Evolutionary conservation across 1,284 basidiomycete genomes (phyloP), one percentile per base, ranked within the genome.

Genomic region (Pseudozyma tsukubaensis): DNA sequence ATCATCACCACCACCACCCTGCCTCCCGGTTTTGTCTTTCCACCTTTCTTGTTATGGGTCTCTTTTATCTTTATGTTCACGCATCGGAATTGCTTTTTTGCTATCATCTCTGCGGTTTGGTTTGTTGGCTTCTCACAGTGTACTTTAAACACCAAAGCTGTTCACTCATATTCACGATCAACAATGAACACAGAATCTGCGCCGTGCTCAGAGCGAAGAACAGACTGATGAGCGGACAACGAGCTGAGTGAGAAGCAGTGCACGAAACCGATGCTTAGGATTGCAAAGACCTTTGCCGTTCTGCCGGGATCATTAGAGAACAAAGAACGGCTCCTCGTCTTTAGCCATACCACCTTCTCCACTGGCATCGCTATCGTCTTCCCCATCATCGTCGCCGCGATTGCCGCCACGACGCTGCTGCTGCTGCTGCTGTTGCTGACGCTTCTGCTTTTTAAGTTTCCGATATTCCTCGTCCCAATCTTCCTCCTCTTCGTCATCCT

Each of bases 401-500:
- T 55, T 43, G 8, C 21, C n/a, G 19, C 34, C 34, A 36, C 50
- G 24, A 16, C 50, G 50, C 34, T 43, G 39, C 39, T 52, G 36
- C 37, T 40, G 21, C 47, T 49, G n/a, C n/a, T 19, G 13, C 18
- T 63, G 34, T 42, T 70, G 51, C 55, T 69, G 42, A 16, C 61
- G 60, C 42, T 73, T 77, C 6, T 76, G 67, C 49, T 75, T 71
- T 40, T 75, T 76, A 6, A 68, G 59, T 18, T 75, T 76, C 10
- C 78, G 72, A 50, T 78, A 77, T 39, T 81, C 79, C 29, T 65
- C 70, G 24, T 62, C 49, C 76, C 77, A 81, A 34, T 76, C 77
- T 32, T 76, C 71, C n/a, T 80, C 78, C 42, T 66, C 65, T 13
- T 74, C 69, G 0, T 71, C 72, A 8, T 79, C 78, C 24, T 64